Evolutionary conservation across 345 rosid genomes (phyloP).

Genomic region (Citrus maxima): DNA sequence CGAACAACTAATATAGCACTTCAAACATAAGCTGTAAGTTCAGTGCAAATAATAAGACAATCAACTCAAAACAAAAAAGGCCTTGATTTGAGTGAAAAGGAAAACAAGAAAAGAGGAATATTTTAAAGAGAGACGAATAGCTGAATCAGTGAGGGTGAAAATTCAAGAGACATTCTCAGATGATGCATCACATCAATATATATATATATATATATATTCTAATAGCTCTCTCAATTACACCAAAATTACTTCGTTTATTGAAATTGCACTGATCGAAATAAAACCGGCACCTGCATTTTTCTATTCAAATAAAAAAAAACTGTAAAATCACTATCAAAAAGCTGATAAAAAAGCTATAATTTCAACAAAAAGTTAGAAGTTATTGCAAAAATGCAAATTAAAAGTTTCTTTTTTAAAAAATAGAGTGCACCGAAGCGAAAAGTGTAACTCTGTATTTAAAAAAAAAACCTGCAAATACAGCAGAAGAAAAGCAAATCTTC

Average conservation of each 20-base stretch:
- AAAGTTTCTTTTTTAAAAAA: background rate
- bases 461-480: conserved; percentile 1
- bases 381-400: background rate
- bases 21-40: background rate
- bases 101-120: background rate
- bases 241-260: background rate
- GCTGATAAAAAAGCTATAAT: background rate
- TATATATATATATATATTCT: background rate
- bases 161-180: conserved; percentile 11
- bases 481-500: background rate
- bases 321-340: background rate
- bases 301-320: background rate
- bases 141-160: conserved; percentile 13
- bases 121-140: background rate
- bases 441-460: background rate
- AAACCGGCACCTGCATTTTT: background rate
- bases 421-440: background rate
- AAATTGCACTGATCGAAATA: background rate
- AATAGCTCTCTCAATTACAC: background rate
- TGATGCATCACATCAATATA: conserved; percentile 1
- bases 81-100: conserved; percentile 13
- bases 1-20: background rate
- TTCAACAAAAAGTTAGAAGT: background rate
- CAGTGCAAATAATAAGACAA: conserved; percentile 13
- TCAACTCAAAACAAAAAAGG: conserved; percentile 1